A percentile compares a stretch with the other conserved stretches of the same genome.
phyloP scores from a whole-genome alignment of 164 flowering plant genomes.

The Nelumbo lutea region DNA sequence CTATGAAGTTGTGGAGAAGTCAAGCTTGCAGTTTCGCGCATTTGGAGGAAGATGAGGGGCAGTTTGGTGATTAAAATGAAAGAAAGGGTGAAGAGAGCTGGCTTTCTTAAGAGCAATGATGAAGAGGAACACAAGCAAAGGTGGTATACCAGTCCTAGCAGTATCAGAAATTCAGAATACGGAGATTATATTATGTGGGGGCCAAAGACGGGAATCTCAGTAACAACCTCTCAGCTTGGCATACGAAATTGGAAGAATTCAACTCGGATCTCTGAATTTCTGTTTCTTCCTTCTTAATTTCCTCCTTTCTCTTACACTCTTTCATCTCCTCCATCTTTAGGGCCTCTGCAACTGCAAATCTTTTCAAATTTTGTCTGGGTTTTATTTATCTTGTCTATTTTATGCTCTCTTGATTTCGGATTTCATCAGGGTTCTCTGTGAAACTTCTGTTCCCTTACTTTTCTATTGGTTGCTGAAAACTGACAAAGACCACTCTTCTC shows the following conservation, averaged over 20 bases:
- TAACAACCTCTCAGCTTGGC: conserved; percentile 18
- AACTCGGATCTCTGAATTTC: neutral
- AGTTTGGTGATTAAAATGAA: neutral
- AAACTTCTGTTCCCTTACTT: neutral
- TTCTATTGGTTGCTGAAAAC: too few species aligned
- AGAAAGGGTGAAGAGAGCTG: neutral
- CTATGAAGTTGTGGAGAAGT: too few species aligned
- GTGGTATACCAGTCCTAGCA: neutral
- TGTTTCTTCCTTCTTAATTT: neutral
- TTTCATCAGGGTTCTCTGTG: conserved; percentile 3
- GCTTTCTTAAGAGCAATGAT: neutral
- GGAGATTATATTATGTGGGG: conserved; percentile 14
- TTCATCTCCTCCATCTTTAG: neutral
- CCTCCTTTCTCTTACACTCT: neutral
- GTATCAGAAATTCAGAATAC: conserved; percentile 9
- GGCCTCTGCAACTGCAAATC: neutral
- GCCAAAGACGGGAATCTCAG: conserved; percentile 22
- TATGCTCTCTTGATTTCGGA: neutral
- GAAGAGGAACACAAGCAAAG: conserved; percentile 3
- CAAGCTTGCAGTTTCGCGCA: too few species aligned
- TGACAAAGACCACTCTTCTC: too few species aligned
- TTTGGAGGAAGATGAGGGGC: too few species aligned
- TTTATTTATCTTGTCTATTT: neutral
- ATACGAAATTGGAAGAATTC: neutral
- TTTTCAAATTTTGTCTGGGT: neutral